Base-by-base conservation (phyloP, 352 stramenopile genomes). In the Phytopythium montanum region DNA sequence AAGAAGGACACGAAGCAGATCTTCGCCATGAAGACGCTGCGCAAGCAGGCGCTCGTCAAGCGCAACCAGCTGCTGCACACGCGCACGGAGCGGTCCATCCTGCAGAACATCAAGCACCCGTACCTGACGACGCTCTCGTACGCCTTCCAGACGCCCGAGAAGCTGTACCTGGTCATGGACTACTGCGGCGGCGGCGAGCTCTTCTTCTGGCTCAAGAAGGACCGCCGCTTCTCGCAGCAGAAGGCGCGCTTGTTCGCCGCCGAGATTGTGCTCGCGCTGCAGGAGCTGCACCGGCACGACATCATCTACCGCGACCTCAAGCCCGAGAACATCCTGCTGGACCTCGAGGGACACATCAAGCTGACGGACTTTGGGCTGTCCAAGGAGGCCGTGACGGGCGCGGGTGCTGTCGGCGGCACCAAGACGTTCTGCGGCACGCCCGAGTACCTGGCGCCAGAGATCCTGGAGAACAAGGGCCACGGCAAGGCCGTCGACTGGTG, bases 251-350 rank as follows among this genome's bases (percentile, higher is more conserved):
- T 98, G 42, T 98, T 98, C 68, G 88, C 87, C 3, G 94, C 94
- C 16, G 94, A 98, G 69, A 98, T 98, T 67, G 86, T 95, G 53
- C 72, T 97, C n/a, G 94, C 87, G 26, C 79, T 98, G 46, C 87
- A 96, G 62, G 90, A 91, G 61, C 71, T 98, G 53, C 94, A 98
- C 83, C 84, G 85, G 63, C 87, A 95, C 73, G 88, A 98, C 73
- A 98, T 99, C 66, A 96, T 99, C 38, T 98, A 99, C 79, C 84
- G 92, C 74, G 96, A 99, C 69, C 79, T 98, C 41, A 99, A 99
- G 79, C 95, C 95, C 2, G 94, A 98, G 68, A 98, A 99, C 75
- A 94, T 98, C 44, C 75, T 97, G 55, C 74, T 98, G 34, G 95
- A 98, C 64, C 74, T 93, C 28, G 90, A 97, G 56, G 95, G 93